Conservation (phyloP, 306 rosid genomes). For the Cucumis hystrix region DNA sequence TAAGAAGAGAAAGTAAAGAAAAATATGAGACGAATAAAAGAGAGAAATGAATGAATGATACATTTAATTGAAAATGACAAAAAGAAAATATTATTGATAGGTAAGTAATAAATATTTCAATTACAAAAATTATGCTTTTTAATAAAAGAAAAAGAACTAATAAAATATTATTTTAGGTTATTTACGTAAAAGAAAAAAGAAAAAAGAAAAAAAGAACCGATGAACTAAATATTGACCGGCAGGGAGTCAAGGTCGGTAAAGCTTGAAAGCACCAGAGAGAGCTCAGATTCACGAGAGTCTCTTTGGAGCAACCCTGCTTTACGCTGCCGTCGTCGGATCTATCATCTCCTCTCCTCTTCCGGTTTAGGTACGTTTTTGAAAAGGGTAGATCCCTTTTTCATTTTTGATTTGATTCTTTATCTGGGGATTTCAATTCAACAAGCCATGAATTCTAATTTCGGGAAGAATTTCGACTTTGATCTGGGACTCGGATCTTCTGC, state of each 20-base stretch:
- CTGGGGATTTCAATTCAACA: conserved; percentile 9
- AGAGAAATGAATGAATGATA: too few relatives aligned
- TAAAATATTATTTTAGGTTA: too few relatives aligned
- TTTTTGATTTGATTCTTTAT: neutral
- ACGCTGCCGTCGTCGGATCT: neutral
- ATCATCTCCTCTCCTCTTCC: neutral
- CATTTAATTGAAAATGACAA: too few relatives aligned
- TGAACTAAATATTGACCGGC: neutral
- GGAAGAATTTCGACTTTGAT: conserved; percentile 69
- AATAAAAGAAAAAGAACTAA: too few relatives aligned
- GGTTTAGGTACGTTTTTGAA: conserved; percentile 6
- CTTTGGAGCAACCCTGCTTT: neutral
- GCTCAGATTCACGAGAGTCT: neutral
- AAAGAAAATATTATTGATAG: too few relatives aligned
- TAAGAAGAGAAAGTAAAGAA: too few relatives aligned
- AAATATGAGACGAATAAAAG: too few relatives aligned
- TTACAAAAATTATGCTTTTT: too few relatives aligned
- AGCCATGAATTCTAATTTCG: conserved; percentile 36
- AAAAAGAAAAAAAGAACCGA: neutral
- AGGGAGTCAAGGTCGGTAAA: neutral
- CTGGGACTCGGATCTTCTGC: conserved; percentile 68
- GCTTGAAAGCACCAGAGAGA: neutral
- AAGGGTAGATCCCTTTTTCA: neutral
- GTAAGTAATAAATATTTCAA: too few relatives aligned
- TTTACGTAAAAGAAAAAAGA: too few relatives aligned